These are phyloP conservation scores for Sisymbrium altissimum DNA, from an alignment of 345 rosid genomes.

Conservation along the genomic window DNA sequence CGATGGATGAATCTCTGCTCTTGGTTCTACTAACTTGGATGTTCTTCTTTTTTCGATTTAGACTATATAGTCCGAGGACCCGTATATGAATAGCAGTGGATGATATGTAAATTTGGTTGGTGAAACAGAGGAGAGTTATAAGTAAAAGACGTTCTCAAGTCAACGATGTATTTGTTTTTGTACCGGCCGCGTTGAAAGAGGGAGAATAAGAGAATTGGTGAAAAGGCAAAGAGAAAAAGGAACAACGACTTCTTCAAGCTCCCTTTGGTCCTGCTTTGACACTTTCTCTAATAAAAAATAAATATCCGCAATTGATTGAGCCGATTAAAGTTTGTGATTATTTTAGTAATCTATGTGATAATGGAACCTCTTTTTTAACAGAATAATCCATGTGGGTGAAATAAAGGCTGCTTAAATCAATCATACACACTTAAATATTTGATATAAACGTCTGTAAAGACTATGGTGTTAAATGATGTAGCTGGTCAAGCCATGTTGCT, in stretches of 20 bases:
- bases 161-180: background rate
- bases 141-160: background rate
- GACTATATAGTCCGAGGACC: background rate
- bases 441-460: background rate
- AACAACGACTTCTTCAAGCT: background rate
- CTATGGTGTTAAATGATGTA: constrained; percentile 21
- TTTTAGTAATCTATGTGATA: background rate
- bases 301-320: background rate
- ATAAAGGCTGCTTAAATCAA: constrained; percentile 8
- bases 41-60: background rate
- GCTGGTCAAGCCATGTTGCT: constrained; percentile 16
- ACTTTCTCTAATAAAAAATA: background rate
- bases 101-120: background rate
- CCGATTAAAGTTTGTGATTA: background rate
- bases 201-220: constrained; percentile 1
- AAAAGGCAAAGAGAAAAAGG: constrained; percentile 13
- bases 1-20: background rate
- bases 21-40: background rate
- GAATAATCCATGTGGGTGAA: constrained; percentile 10
- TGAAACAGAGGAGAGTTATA: constrained; percentile 3
- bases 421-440: background rate
- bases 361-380: background rate
- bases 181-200: background rate
- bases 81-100: background rate
- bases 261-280: background rate